Conservation (phyloP, 1,284 basidiomycete species). For the Paramarasmius palmivorus region DNA sequence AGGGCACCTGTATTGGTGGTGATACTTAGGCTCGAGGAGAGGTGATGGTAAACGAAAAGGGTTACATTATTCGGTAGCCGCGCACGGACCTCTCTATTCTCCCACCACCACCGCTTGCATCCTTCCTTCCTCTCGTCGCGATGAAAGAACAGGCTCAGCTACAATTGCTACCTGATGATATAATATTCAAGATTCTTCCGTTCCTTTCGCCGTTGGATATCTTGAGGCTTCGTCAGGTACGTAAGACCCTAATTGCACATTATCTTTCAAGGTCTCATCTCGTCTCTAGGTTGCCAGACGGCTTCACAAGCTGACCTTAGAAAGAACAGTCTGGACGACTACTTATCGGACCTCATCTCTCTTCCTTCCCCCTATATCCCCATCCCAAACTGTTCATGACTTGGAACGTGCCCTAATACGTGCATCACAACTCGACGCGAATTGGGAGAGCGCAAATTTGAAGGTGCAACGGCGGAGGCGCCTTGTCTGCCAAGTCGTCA, state of each 20-base stretch:
- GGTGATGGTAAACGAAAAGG: no score
- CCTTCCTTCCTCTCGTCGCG: neutral
- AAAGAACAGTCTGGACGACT: slow-evolving; percentile 10
- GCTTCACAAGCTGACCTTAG: slow-evolving; percentile 1
- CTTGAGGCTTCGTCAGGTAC: neutral
- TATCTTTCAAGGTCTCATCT: neutral
- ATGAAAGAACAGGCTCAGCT: neutral
- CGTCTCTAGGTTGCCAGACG: slow-evolving; percentile 5
- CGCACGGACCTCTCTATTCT: no score
- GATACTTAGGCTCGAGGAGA: no score
- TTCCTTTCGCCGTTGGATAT: neutral
- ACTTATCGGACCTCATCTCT: neutral
- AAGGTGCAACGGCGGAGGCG: neutral
- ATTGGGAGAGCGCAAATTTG: neutral
- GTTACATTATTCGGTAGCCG: no score
- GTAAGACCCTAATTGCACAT: no score
- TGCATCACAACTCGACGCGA: slow-evolving; percentile 1
- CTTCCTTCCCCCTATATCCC: slow-evolving; percentile 4
- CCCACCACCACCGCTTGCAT: no score
- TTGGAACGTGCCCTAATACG: slow-evolving; percentile 7
- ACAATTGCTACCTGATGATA: slow-evolving; percentile 3
- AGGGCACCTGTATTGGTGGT: no score
- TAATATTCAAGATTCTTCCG: neutral
- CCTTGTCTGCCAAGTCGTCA: neutral
- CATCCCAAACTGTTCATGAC: neutral